A percentile compares a stretch with the other conserved stretches of the same genome.
phyloP scores from a whole-genome alignment of 1,284 basidiomycete genomes.

The Anthracocystis panici-leucophaei region DNA sequence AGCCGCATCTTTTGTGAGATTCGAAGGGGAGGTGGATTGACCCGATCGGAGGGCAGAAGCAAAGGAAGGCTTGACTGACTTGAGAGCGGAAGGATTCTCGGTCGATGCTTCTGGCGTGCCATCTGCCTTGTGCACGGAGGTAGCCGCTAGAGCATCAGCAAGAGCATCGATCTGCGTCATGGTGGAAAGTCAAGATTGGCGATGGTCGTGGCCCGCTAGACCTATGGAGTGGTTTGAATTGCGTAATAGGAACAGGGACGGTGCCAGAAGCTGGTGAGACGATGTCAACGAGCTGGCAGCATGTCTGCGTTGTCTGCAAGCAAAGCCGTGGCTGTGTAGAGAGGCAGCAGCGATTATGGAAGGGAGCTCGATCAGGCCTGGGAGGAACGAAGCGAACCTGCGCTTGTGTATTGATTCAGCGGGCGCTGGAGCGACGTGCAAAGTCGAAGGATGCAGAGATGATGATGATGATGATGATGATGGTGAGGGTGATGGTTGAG shows the following conservation, averaged over 20 bases:
- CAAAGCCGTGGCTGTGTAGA: not conserved
- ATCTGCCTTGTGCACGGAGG: constrained; percentile 8
- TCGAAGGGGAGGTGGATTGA: not conserved
- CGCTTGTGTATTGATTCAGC: too few relatives aligned
- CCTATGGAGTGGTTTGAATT: not conserved
- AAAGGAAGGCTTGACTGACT: constrained; percentile 19
- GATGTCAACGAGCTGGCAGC: constrained; percentile 11
- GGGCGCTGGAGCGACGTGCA: not conserved
- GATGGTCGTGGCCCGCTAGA: not conserved
- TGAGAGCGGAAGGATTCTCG: not conserved
- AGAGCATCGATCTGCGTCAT: constrained; percentile 38
- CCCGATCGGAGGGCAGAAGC: constrained; percentile 29
- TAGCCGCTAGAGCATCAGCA: constrained; percentile 14
- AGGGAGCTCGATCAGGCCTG: too few relatives aligned
- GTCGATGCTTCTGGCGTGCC: not conserved
- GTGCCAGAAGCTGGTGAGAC: not conserved
- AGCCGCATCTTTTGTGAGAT: constrained; percentile 2
- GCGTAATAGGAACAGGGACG: not conserved
- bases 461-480: constrained; percentile 2
- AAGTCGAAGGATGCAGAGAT: not conserved
- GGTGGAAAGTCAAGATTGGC: not conserved
- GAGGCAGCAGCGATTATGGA: not conserved
- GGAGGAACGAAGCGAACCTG: too few relatives aligned
- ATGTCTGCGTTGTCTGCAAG: constrained; percentile 10
- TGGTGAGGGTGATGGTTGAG: not conserved